Base-by-base conservation (phyloP, 306 rosid species). In the Biancaea sappan region DNA sequence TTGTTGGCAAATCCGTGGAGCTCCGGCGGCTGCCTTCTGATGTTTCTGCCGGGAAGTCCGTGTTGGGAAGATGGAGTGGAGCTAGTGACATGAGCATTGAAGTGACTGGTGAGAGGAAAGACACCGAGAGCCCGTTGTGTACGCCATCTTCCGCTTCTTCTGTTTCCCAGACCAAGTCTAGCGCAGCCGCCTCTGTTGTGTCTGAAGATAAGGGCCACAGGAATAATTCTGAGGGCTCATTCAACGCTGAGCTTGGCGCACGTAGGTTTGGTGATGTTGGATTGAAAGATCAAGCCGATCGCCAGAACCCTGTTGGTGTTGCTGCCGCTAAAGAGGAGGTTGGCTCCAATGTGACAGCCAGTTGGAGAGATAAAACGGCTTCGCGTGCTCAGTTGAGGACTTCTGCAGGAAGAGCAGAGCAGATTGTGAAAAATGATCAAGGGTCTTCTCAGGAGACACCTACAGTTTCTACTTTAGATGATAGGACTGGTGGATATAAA, bases 1-100 rank as follows among this genome's bases (percentile, higher is more conserved):
- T 83, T 43, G 81, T 82, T 68, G 85, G 69, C 21, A 87, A 85
- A 77, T 74, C 91, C 21, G 79, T 46, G 35, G 92, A 87, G 65
- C 74, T 84, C 47, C 79, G 88, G 79, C 75, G 90, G 84, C 85
- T 85, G 58, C 84, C 87, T 1, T 84, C 92, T 9, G 90, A 87
- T 6, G 84, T 79, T 32, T 79, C 86, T 0, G 68, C 44, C 6
- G 88, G 72, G 71, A 81, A 66, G 84, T 60, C 86, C 2, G 90
- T 83, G 50, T 77, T 83, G 74, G 76, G 86, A 69, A 87, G 90
- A 82, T 87, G 92, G 95, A 89, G 95, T 41, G 89, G 91, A 44
- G 81, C 82, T 1, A 83, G 91, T 48, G 95, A 89, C 52, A 87
- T 85, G 95, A 87, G 86, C 74, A 85, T 82, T 12, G 95, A 87